Evolutionary conservation across 257 asterid species (phyloP), one percentile per base, ranked within the genome.

Genomic region (Primulina huaijiensis): DNA sequence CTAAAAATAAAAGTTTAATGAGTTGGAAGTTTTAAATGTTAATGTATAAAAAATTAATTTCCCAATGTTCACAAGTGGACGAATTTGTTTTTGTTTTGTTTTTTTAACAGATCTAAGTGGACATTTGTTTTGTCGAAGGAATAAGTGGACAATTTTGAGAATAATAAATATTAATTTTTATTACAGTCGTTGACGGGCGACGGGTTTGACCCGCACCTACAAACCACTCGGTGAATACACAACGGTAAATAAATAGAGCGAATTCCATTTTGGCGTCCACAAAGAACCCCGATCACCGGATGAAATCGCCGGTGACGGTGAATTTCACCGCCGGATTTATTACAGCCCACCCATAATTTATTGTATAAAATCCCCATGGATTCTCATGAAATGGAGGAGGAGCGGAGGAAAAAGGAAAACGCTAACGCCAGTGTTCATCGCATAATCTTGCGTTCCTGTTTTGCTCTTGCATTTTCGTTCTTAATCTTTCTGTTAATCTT

Each of bases 271-370:
- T 50, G 21, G 57, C 57, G 57, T 50, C 53, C 43, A 62, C 80
- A 55, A 60, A 66, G 59, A 19, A 78, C 79, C 79, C 90, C 85
- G 90, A 74, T 84, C 90, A 80, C 90, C 89, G 84, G 85, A 82
- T 68, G 71, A 57, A 76, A 73, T 78, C 74, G 77, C 90, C 91
- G 87, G 92, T 76, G 81, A 60, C 84, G 86, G 90, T 74, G 75
- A 38, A 50, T 50, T 60, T 71, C 20, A 14, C 14, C 53, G 56
- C 75, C 62, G 61, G 14, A 65, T 56, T 66, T 34, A 1, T 68
- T 8, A 25, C 7, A n/a, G 17, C 63, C 21, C 65, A 6, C 38
- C 59, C 66, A 17, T 46, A 4, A 33, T 31, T 19, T 57, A 25
- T 8, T n/a, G 16, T 64, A 57, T 5, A 67, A 55, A 58, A 55